Evolutionary conservation across 176 grass and related monocot species (phyloP), one percentile per base, ranked within the genome.

Genomic region (Phoenix roebelenii): DNA sequence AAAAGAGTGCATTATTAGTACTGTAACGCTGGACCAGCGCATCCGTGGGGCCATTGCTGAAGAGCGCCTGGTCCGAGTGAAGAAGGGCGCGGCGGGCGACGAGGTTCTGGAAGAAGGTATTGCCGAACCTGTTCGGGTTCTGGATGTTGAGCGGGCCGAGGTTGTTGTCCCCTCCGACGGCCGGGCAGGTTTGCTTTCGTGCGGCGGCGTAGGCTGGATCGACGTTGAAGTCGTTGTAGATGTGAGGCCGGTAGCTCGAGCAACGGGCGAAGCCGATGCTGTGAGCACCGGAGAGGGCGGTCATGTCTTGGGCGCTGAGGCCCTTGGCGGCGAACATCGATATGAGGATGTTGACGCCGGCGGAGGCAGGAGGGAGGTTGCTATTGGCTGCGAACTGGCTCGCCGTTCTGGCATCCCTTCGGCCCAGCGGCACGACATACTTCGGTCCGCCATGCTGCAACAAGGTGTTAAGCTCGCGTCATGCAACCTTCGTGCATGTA

Each of bases 271-370:
- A 16, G 20, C 61, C 61, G 61, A 63, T 20, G 61, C 32, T 63
- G 61, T 63, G 61, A 19, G 61, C 61, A 14, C 61, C 61, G 61
- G 39, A 63, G 61, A 63, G 61, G 2, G 61, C 61, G 3, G 35
- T 49, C 61, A 63, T 48, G 39, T 63, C 61, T 3, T 18, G 39
- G n/a, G 30, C 16, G 30, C 3, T 6, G 18, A 63, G 61, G 30
- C 61, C 61, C 35, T 63, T 63, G 18, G 32, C 35, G 18, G 18
- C 18, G 61, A 63, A 63, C 35, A 14, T 18, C 7, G 30, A 10
- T 2, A 63, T 10, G 61, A 63, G 61, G 18, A 4, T 16, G 16
- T 22, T 50, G n/a, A 63, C 0, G 39, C 30, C 16, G 39, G 17
- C 39, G 35, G 20, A 63, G 20, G 61, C 1, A 12, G 10, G 19